Evolutionary conservation across 306 rosid genomes (phyloP).

Genomic region (Quercus agrifolia): DNA sequence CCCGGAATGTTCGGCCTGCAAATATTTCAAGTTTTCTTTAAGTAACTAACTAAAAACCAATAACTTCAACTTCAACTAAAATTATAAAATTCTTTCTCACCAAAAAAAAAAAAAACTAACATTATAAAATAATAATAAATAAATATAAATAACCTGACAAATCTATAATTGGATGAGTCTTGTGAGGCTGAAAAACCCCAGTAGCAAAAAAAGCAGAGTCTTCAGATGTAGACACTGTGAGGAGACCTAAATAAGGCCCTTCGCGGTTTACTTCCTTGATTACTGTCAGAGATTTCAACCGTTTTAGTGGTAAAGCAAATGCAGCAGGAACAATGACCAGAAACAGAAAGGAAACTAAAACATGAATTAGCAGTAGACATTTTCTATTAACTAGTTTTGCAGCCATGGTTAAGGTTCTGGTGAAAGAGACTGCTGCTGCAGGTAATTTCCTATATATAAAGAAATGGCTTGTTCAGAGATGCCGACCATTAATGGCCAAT

Average conservation of each 20-base stretch:
- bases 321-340: not conserved
- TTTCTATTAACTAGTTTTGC: too few species aligned
- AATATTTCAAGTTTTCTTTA: not conserved
- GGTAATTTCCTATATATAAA: too few species aligned
- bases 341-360: not conserved
- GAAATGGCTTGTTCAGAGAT: too few species aligned
- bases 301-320: conserved; percentile 14
- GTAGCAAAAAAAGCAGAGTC: conserved; percentile 34
- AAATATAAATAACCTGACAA: conserved; percentile 28
- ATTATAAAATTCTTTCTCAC: too few species aligned
- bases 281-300: not conserved
- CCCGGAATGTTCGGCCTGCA: conserved; percentile 43
- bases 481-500: too few species aligned
- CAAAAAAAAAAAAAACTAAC: not conserved
- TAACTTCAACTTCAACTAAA: not conserved
- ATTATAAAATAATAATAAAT: too few species aligned
- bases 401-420: too few species aligned
- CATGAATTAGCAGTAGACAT: not conserved
- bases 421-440: too few species aligned
- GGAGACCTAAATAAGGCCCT: conserved; percentile 42
- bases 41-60: not conserved
- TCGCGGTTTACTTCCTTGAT: conserved; percentile 23
- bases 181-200: conserved; percentile 31
- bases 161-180: conserved; percentile 37
- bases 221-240: conserved; percentile 36